Conservation (phyloP, 371 early-diverging fungal species). For the Mortierella sp. region DNA sequence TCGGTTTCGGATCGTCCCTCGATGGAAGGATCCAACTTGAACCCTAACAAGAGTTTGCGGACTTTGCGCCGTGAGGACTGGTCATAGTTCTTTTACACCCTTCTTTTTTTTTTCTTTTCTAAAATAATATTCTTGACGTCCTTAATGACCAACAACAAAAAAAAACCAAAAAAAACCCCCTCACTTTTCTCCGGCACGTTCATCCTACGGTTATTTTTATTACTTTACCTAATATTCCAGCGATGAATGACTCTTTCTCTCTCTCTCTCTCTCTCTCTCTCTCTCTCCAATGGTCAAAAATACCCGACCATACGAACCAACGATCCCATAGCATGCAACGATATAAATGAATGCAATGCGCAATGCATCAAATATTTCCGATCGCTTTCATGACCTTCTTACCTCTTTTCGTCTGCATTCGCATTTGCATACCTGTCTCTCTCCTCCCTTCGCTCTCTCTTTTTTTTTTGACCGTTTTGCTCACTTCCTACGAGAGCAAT, state of each 20-base stretch:
- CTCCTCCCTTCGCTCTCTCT: background rate
- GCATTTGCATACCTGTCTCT: background rate
- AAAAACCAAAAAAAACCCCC: background rate
- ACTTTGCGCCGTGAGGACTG: slow-evolving; percentile 52
- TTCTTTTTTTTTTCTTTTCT: background rate
- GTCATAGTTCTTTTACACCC: slow-evolving; percentile 12
- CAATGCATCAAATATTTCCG: too few relatives aligned
- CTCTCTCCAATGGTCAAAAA: too few relatives aligned
- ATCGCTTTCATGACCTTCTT: too few relatives aligned
- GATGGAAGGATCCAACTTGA: slow-evolving; percentile 28
- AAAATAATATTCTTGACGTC: background rate
- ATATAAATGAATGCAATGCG: too few relatives aligned
- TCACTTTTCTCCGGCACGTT: too few relatives aligned
- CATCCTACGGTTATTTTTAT: too few relatives aligned
- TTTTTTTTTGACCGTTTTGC: background rate
- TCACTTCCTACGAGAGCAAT: background rate
- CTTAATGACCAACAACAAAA: background rate
- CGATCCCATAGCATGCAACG: too few relatives aligned
- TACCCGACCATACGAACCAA: too few relatives aligned
- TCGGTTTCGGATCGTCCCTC: slow-evolving; percentile 41
- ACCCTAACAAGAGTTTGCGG: slow-evolving; percentile 41
- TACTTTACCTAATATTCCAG: too few relatives aligned
- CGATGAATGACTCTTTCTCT: too few relatives aligned
- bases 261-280: too few relatives aligned
- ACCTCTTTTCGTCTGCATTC: background rate